These are phyloP conservation scores for Dryas alaskensis DNA, from an alignment of 306 rosid species.

Conservation along the genomic window DNA sequence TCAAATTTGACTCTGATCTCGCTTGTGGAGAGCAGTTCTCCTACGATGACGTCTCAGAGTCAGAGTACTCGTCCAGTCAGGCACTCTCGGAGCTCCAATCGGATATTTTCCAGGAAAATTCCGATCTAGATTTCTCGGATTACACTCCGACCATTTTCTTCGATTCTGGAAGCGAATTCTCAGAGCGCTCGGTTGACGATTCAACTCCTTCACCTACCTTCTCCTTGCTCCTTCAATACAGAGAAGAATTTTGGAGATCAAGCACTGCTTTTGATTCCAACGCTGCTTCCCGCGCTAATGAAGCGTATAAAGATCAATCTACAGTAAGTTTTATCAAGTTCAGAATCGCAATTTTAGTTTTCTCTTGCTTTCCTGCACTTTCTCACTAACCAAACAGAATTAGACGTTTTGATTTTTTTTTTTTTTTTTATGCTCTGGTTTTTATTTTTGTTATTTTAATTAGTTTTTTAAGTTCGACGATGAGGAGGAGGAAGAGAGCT, in stretches of 20 bases:
- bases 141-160: constrained; percentile 50
- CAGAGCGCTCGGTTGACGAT: constrained; percentile 58
- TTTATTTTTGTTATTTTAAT: not conserved
- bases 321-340: constrained; percentile 38
- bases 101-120: constrained; percentile 44
- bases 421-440: not conserved
- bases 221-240: constrained; percentile 53
- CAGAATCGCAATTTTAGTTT: constrained; percentile 2
- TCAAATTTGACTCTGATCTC: constrained; percentile 49
- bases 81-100: constrained; percentile 52
- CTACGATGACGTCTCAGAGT: constrained; percentile 42
- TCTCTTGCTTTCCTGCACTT: not conserved
- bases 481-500: constrained; percentile 69
- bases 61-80: constrained; percentile 52
- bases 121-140: constrained; percentile 57
- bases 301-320: constrained; percentile 34
- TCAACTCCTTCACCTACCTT: constrained; percentile 64
- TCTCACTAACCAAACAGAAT: constrained; percentile 7
- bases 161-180: constrained; percentile 87
- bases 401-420: constrained; percentile 1
- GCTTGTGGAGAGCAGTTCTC: constrained; percentile 68
- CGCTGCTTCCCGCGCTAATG: constrained; percentile 27
- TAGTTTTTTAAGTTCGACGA: constrained; percentile 58
- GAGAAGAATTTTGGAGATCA: constrained; percentile 44
- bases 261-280: constrained; percentile 18